Evolutionary conservation across 768 basidiomycete genomes (phyloP), one percentile per base, ranked within the genome.

Genomic region (Postia placenta): DNA sequence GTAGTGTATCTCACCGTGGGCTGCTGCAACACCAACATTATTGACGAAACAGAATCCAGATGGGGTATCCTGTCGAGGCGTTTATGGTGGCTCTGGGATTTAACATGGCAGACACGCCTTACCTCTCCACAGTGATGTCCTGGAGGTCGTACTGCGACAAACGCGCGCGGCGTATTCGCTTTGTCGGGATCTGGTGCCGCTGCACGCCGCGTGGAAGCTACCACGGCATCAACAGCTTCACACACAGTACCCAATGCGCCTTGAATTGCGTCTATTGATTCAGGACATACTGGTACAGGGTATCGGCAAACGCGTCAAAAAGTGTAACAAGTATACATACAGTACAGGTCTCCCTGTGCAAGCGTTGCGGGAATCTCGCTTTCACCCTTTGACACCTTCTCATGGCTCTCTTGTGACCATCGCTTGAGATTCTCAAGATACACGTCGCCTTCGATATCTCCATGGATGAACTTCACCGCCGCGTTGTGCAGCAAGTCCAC

Each of bases 31-130:
- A 0, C 85, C 84, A 0, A 96, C 87, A 59, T 98, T 99, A 56
- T 97, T 97, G 25, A 96, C 77, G 57, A 94, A 96, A 65, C 95
- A 97, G 64, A 97, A 98, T 0, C 95, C 95, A 9, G 81, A 85
- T 0, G 95, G 95, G 0, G 80, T 79, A 51, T 92, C 81, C 65
- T 63, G 22, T 1, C 22, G n/a, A n/a, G n/a, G n/a, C 5, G 14
- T 36, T 24, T n/a, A n/a, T n/a, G n/a, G n/a, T n/a, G n/a, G n/a
- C n/a, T n/a, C n/a, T n/a, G n/a, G n/a, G n/a, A n/a, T n/a, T n/a
- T n/a, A n/a, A n/a, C n/a, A n/a, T n/a, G n/a, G n/a, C n/a, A n/a
- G n/a, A n/a, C n/a, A n/a, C 9, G 12, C 14, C 35, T 11, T 30
- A 60, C 62, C 53, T 93, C 92, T 2, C 89, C 89, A 60, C 93